phyloP scores from a whole-genome alignment of 495 filamentous ascomycete species.

The Neurospora sp. region DNA sequence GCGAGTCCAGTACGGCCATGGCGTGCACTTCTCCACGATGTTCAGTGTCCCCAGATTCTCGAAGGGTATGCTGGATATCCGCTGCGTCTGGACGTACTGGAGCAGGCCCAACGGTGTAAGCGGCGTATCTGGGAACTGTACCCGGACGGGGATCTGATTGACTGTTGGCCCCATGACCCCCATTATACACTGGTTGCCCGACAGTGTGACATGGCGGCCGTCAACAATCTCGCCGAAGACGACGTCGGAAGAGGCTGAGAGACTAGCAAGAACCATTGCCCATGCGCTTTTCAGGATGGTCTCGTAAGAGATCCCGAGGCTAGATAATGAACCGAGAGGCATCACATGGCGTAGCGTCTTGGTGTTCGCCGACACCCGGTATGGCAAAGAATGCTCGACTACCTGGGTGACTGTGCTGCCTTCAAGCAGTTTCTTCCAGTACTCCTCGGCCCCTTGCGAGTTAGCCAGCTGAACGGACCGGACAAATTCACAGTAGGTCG shows the following conservation, averaged over 20 bases:
- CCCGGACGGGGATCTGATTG: slow-evolving; percentile 35
- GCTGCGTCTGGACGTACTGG: slow-evolving; percentile 30
- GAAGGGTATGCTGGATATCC: slow-evolving; percentile 28
- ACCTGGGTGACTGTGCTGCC: slow-evolving; percentile 32
- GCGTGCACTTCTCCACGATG: slow-evolving; percentile 36
- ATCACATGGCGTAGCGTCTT: slow-evolving; percentile 28
- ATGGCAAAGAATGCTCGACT: slow-evolving; percentile 28
- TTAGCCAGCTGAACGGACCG: slow-evolving; percentile 24
- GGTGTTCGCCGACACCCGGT: slow-evolving; percentile 21
- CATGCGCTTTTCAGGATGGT: slow-evolving; percentile 37
- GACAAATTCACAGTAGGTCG: slow-evolving; percentile 35
- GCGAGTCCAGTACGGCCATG: slow-evolving; percentile 40
- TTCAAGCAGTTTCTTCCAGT: slow-evolving; percentile 33
- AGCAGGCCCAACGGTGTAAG: slow-evolving; percentile 33
- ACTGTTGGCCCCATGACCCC: slow-evolving; percentile 35
- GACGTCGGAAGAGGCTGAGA: slow-evolving; percentile 34
- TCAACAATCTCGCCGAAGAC: slow-evolving; percentile 40
- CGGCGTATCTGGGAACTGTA: slow-evolving; percentile 28
- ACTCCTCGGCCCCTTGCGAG: slow-evolving; percentile 25
- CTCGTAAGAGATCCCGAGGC: slow-evolving; percentile 25
- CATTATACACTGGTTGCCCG: slow-evolving; percentile 22
- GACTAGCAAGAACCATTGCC: slow-evolving; percentile 37
- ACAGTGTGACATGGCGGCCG: slow-evolving; percentile 34
- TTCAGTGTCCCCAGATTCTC: slow-evolving; percentile 33
- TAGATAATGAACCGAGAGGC: slow-evolving; percentile 24